Percentiles rank a stretch among this genome's conserved stretches.
Conservation (phyloP, 1,139 yeast genomes). For the Yamadazyma blattariae region DNA sequence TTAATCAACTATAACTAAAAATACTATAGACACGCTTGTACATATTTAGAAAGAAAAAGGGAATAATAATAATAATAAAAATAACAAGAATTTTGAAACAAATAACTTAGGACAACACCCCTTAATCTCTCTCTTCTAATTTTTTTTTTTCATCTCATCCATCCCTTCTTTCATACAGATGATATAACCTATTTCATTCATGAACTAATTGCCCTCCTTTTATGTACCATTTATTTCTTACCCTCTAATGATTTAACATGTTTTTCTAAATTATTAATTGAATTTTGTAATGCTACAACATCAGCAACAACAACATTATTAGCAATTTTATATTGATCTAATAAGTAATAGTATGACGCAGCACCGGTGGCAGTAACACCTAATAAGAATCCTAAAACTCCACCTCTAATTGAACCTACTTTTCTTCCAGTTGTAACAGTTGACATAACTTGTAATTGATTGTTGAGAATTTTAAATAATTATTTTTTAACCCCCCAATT, state of each 20-base stretch:
- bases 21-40: neutral
- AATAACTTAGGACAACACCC: no score
- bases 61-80: neutral
- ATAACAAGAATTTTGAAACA: no score
- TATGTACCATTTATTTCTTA: neutral
- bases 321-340: constrained; percentile 74
- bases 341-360: constrained; percentile 72
- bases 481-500: no score
- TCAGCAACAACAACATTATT: constrained; percentile 74
- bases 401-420: constrained; percentile 54
- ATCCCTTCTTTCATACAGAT: no score
- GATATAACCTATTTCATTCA: no score
- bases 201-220: no score
- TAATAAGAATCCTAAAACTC: constrained; percentile 69
- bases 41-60: no score
- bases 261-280: constrained; percentile 65
- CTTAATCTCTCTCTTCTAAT: no score
- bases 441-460: neutral
- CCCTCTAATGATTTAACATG: constrained; percentile 55
- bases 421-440: no score
- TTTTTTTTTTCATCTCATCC: no score
- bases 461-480: no score
- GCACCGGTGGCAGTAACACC: constrained; percentile 76
- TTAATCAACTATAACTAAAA: constrained; percentile 17
- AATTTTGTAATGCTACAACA: constrained; percentile 65